Base-by-base conservation (phyloP, 495 filamentous ascomycete species). In the Podospora comata region DNA sequence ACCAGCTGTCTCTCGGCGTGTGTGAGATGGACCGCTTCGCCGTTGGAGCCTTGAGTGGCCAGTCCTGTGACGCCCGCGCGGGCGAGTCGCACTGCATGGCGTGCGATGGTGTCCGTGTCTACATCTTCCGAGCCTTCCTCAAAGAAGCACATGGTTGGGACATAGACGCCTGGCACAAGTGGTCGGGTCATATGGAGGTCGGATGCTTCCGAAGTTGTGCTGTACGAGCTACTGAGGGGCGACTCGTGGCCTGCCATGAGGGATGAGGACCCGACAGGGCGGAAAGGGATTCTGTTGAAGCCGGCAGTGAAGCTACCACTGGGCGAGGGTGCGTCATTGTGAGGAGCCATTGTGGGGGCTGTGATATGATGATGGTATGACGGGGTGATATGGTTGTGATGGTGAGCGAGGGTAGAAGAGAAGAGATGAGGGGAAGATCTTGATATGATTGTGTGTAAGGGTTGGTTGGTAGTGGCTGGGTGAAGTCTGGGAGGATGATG, bases 81-180 rank as follows among this genome's bases (percentile, higher is more conserved):
- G 63, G 91, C 92, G n/a, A 97, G 90, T 72, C 91, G 91, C 63
- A 91, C 87, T 39, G 92, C 90, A 77, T 97, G 93, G 65, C 82
- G 88, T 65, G 86, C 84, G 62, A 88, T 90, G 48, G 90, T 90
- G 44, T 74, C 71, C 9, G 89, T 75, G 72, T 96, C 92, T 66
- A 96, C 83, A 53, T 94, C 87, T 77, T 96, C 92, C 23, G 90
- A 92, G 23, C 84, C 82, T 9, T 87, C 85, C 72, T 94, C 84
- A 79, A 96, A 96, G 82, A 96, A 94, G 75, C 91, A 93, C 83
- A 93, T 88, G 23, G 91, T 94, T 15, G 92, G 92, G 60, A 91
- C 90, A 74, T 96, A 96, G 72, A 93, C 90, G 74, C 92, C 92
- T 34, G 90, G 87, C 32, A 89, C 85, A 57, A 95, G 86, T 57